Base-by-base conservation (phyloP, 2,329 filamentous ascomycete genomes). In the Botrytis paeoniae region DNA sequence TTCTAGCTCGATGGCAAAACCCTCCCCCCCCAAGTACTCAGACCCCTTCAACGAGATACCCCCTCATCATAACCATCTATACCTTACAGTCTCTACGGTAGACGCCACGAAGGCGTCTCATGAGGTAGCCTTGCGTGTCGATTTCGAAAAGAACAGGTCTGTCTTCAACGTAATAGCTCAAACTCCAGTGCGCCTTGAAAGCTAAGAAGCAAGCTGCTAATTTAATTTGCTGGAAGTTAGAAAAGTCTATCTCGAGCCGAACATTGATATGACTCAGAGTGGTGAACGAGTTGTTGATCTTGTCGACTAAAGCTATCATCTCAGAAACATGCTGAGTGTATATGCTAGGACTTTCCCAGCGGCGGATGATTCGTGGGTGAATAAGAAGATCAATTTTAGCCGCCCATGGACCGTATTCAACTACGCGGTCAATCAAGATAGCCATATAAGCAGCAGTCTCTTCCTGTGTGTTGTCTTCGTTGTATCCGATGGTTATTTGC, bases 191-290 rank as follows among this genome's bases (percentile, higher is more conserved):
- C 48, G 5, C 5, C 16, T 57, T 20, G 10, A 68, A 68, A 16
- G 25, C 48, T 7, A 68, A 41, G 37, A 68, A 35, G 25, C 45
- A 54, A 57, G 65, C 65, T 57, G 65, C 65, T 10, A 68, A 41
- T 25, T 57, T 57, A n/a, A 68, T 68, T 57, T 68, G 65, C 16
- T 41, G 65, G 39, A 68, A 68, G 48, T 41, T 68, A 1, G 65
- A n/a, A 57, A 57, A 68, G n/a, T 68, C 65, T 57, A 68, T 18
- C 6, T 57, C 48, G 7, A 68, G 18, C 6, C 43, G 35, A 57
- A 57, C 37, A 57, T 57, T 57, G 18, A 57, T n/a, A n/a, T 54
- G n/a, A 6, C 16, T 41, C 2, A 68, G 25, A 20, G 3, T 20
- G 3, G 7, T 32, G 20, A 68, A 68, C 5, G 35, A 57, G 14